Evolutionary conservation across 495 filamentous ascomycete genomes (phyloP), one percentile per base, ranked within the genome.

Genomic region (Lasiosphaeriaceae sp.): DNA sequence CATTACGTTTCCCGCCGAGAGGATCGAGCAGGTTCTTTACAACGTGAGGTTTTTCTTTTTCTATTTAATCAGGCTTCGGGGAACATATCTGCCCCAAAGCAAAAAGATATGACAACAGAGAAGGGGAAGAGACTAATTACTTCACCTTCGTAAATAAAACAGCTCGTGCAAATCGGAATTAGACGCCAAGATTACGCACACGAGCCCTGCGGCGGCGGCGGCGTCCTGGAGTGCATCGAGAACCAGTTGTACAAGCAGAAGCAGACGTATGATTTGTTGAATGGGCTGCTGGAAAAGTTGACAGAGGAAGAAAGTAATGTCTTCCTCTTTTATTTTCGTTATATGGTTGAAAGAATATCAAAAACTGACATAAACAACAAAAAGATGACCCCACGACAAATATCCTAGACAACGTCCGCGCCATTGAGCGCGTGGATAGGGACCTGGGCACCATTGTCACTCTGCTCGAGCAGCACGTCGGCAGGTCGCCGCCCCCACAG

Each of bases 191-290:
- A 58, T 20, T 12, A 48, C 8, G 23, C 55, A 17, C 59, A 62
- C 26, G 8, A 11, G 5, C 19, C 7, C 20, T 60, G 58, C 31
- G 55, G 43, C 24, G 47, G 37, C 14, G 26, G 16, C 7, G 54
- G 50, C 37, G 41, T 54, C 14, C 23, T 62, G 16, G 23, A 50
- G 11, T 57, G 55, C 45, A 48, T 62, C 17, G 59, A 62, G 37
- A 52, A 47, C 50, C 46, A 51, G 50, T 50, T 62, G 12, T 58
- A 50, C 46, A 22, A 47, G 26, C 59, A 62, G 46, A 62, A 57
- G 29, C 21, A 35, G 11, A 23, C 24, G 11, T 51, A 54, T 44
- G 41, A 31, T 21, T 22, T 43, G 14, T 17, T 43, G 39, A 16
- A 14, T 43, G 39, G 16, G 7, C 39, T 11, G 39, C 8, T 43